These are phyloP conservation scores for Candida patagonica DNA, from an alignment of 805 yeast genomes.

Conservation along the genomic window DNA sequence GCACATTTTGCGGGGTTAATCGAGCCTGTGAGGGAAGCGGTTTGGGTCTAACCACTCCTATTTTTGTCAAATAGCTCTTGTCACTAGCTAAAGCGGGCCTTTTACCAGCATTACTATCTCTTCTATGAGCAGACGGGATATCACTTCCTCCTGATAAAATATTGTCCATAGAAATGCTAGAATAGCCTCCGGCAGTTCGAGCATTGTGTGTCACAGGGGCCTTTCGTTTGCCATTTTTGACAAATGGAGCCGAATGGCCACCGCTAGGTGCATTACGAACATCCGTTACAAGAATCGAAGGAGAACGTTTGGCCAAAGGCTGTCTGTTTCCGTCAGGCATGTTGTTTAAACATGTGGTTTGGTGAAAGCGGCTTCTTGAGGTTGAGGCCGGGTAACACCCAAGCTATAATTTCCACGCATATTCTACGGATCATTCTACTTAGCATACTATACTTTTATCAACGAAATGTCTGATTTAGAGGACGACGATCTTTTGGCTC, in stretches of 20 bases:
- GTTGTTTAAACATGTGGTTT: too few species aligned
- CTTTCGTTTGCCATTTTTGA: constrained; percentile 13
- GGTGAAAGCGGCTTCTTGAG: too few species aligned
- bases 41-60: background rate
- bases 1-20: constrained; percentile 20
- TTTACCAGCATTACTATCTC: constrained; percentile 17
- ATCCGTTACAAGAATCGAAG: constrained; percentile 90
- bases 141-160: constrained; percentile 72
- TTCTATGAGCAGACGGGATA: constrained; percentile 70
- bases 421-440: background rate
- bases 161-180: constrained; percentile 62
- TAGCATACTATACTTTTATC: background rate
- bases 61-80: background rate
- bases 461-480: constrained; percentile 54
- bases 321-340: constrained; percentile 11
- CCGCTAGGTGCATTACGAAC: constrained; percentile 45
- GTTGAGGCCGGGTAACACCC: background rate
- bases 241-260: constrained; percentile 29
- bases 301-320: constrained; percentile 78
- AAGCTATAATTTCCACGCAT: background rate
- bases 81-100: background rate
- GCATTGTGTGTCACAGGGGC: background rate
- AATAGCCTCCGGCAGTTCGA: background rate
- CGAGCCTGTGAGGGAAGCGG: background rate
- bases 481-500: constrained; percentile 91